Evolutionary conservation across 768 basidiomycete species (phyloP).

Genomic region (Naganishia vishniacii): DNA sequence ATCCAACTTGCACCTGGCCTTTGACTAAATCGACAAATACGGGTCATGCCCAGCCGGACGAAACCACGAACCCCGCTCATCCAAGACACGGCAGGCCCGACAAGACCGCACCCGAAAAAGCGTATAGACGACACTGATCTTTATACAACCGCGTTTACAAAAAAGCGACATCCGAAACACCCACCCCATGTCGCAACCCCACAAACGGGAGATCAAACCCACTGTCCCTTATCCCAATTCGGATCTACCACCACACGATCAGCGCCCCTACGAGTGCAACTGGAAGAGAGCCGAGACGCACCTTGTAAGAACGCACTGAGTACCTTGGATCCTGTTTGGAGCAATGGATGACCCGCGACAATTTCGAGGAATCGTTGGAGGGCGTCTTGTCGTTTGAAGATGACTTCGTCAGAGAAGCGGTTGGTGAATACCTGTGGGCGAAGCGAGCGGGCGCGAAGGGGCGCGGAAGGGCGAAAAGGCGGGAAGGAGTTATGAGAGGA

Average conservation of each 20-base stretch:
- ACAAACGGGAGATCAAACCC: constrained; percentile 27
- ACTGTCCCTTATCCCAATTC: constrained; percentile 58
- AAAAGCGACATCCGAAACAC: neutral
- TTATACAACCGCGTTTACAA: too few relatives aligned
- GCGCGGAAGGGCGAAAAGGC: too few relatives aligned
- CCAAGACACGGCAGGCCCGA: too few relatives aligned
- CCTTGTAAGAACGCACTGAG: constrained; percentile 82
- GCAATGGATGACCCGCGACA: constrained; percentile 91
- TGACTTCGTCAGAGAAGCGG: constrained; percentile 94
- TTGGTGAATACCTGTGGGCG: constrained; percentile 76
- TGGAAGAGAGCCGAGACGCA: constrained; percentile 27
- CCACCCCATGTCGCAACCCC: neutral
- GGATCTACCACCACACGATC: constrained; percentile 57
- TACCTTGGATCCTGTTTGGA: constrained; percentile 98
- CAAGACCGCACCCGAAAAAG: too few relatives aligned
- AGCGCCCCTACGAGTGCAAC: neutral
- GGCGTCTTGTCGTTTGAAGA: constrained; percentile 84
- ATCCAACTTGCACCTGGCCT: too few relatives aligned
- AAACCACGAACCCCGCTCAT: too few relatives aligned
- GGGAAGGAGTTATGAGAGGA: too few relatives aligned
- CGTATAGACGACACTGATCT: too few relatives aligned
- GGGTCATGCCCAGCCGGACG: too few relatives aligned
- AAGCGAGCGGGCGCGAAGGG: too few relatives aligned
- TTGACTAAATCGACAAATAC: too few relatives aligned
- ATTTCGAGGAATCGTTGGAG: constrained; percentile 90